Evolutionary conservation across 306 rosid genomes (phyloP), one percentile per base, ranked within the genome.

Genomic region (Heteromeles arbutifolia): DNA sequence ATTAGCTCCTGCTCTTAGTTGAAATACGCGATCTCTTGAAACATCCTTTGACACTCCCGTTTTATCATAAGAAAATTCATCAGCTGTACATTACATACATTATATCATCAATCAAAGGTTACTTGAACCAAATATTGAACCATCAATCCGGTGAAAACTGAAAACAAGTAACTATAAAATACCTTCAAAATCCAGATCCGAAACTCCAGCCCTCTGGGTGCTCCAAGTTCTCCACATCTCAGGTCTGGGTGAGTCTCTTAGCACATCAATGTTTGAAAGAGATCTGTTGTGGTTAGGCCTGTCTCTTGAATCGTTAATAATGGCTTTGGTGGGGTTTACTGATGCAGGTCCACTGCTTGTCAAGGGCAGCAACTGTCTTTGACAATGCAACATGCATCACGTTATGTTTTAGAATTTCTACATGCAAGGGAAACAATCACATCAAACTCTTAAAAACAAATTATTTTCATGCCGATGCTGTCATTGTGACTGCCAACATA

Each of bases 201-300:
- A 79, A 75, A 50, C 78, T 26, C 89, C 97, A 80, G 78, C 90
- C 79, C 90, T 83, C 81, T 86, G 86, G 79, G 69, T 74, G 76
- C 80, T 78, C 99, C 98, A 96, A 69, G 85, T 86, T 85, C 84
- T 85, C 97, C 89, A 88, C 39, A 18, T 81, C 78, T 89, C 91
- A 53, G 86, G 86, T 75, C 81, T 50, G 59, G 59, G 79, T 8
- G 88, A 82, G 78, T 81, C 74, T 75, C 48, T 75, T 21, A 56
- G 76, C 77, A 74, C 83, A 43, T 87, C 85, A 73, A 41, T 15
- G 22, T 79, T 82, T 44, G 82, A 72, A 54, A 80, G 70, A 75
- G 86, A 83, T 62, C 48, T 59, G 50, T 77, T 62, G 43, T 76
- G 87, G 82, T 65, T 79, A 83, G 52, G 78, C 77, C 68, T 72